Evolutionary conservation across 2,329 filamentous ascomycete species (phyloP).

Genomic region (Beauveria sp.): DNA sequence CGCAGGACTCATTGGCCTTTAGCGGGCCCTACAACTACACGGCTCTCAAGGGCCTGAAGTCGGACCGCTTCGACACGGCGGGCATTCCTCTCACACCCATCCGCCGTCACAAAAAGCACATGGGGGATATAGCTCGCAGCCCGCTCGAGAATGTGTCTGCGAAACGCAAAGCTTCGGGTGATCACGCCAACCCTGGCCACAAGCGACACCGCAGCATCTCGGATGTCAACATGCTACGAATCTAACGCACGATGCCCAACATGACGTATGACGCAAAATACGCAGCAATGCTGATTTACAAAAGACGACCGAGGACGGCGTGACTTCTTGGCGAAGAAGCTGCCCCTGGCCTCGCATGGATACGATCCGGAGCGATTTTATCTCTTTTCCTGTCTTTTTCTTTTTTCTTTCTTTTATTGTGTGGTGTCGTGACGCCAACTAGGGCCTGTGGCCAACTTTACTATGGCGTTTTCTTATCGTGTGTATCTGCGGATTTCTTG

Average conservation of each 20-base stretch:
- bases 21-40: conserved; percentile 53
- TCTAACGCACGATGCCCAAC: conserved; percentile 25
- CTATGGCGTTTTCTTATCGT: too few species aligned
- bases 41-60: conserved; percentile 55
- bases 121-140: conserved; percentile 39
- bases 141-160: conserved; percentile 41
- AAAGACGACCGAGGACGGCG: conserved; percentile 41
- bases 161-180: conserved; percentile 48
- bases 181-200: conserved; percentile 33
- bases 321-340: conserved; percentile 22
- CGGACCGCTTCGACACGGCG: conserved; percentile 57
- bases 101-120: conserved; percentile 47
- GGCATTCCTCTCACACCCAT: conserved; percentile 62
- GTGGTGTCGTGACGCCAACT: not conserved
- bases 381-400: not conserved
- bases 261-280: conserved; percentile 3
- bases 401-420: not conserved
- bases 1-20: conserved; percentile 55
- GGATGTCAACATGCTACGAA: conserved; percentile 42
- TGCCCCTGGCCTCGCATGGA: conserved; percentile 36
- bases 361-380: conserved; percentile 5
- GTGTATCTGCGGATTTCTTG: not conserved
- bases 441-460: not conserved
- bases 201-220: conserved; percentile 54
- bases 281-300: conserved; percentile 13